Base-by-base conservation (phyloP, 2,329 filamentous ascomycete species). In the Lachnellula arida region DNA sequence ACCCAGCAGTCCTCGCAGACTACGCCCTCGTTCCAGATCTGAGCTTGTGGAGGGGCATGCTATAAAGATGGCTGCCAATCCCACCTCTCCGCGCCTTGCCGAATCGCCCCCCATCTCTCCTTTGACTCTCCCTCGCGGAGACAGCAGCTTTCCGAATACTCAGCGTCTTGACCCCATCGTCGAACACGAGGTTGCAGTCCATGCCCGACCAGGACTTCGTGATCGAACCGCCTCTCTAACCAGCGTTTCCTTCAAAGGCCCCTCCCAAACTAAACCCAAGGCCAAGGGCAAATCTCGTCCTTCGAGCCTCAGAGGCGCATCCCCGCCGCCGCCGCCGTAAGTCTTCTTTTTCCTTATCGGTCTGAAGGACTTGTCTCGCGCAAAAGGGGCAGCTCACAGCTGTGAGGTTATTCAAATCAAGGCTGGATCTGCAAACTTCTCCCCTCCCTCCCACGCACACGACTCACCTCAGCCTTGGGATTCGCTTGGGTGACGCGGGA, bases 261-360 rank as follows among this genome's bases (percentile, higher is more conserved):
- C 49, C 19, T 42, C 9, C 9, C 9, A 4, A 32, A 4, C 28
- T 12, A 9, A 46, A 42, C 37, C 19, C 19, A 44, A 22, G 11
- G 5, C 37, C 28, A 65, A 59, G 52, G 46, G 55, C 15, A 61
- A 51, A n/a, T 15, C 37, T 46, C 39, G 47, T 35, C n/a, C 49
- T 22, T 57, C 59, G 32, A 57, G 63, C 25, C 50, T 63, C 48
- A 59, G 70, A 62, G 67, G 69, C 52, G 65, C 67, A 22, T 73
- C 68, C 47, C 73, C 73, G 53, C 73, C 73, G 55, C 71, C 72
- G 46, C 63, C 68, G 51, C 56, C 65, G 70, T 72, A 64, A 69
- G 70, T 67, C 14, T 34, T 49, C 12, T 49, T n/a, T 14, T 54
- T 49, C 28, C 46, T 50, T 54, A 46, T 55, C 49, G 34, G 8